These are phyloP conservation scores for Lachancea kluyveri DNA, from an alignment of 805 yeast genomes.

Conservation along the genomic window DNA sequence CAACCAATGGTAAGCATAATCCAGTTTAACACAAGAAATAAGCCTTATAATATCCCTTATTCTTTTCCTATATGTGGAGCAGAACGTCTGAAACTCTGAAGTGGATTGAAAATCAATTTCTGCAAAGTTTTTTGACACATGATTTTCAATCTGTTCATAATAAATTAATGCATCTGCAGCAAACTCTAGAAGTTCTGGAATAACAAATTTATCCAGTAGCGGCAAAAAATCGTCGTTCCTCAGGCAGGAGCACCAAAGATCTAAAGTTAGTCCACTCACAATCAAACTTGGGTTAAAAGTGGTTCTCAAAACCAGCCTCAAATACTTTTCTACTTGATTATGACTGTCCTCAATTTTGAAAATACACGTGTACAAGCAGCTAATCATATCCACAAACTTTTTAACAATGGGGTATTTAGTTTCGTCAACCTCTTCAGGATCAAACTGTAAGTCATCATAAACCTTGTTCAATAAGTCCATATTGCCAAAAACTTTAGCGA, in stretches of 20 bases:
- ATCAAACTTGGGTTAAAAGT: conserved; percentile 80
- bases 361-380: conserved; percentile 40
- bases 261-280: conserved; percentile 84
- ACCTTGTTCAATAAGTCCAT: conserved; percentile 60
- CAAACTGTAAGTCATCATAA: conserved; percentile 46
- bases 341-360: conserved; percentile 45
- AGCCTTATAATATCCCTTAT: conserved; percentile 89
- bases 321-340: conserved; percentile 58
- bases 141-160: conserved; percentile 63
- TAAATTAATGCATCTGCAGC: conserved; percentile 75
- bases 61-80: conserved; percentile 73
- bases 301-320: conserved; percentile 70
- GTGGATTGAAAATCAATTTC: conserved; percentile 85
- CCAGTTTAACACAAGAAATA: conserved; percentile 78
- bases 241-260: conserved; percentile 89
- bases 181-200: conserved; percentile 62
- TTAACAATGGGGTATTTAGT: conserved; percentile 73
- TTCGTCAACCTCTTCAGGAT: conserved; percentile 73
- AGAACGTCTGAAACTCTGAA: conserved; percentile 71
- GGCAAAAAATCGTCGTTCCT: conserved; percentile 68
- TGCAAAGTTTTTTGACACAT: conserved; percentile 56
- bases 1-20: conserved; percentile 76
- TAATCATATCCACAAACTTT: conserved; percentile 85
- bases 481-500: conserved; percentile 82
- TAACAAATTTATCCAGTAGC: conserved; percentile 39